Percentiles rank a stretch among this genome's conserved stretches.
phyloP scores from a whole-genome alignment of 179 eudicot species.

The Vitellaria paradoxa region DNA sequence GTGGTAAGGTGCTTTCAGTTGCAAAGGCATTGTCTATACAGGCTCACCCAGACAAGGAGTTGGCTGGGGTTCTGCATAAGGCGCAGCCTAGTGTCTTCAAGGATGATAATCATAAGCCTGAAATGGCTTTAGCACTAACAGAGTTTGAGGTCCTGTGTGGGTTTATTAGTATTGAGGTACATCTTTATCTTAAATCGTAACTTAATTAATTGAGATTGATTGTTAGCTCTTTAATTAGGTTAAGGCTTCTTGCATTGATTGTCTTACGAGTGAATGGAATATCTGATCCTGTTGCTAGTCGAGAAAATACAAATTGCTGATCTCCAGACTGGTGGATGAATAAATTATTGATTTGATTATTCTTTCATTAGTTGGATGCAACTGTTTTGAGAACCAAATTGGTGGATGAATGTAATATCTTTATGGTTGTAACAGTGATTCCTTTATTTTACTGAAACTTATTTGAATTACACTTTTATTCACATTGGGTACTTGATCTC shows the following conservation, averaged over 20 bases:
- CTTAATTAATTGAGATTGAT: background rate
- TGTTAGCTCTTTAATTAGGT: background rate
- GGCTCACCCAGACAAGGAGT: conserved; percentile 85
- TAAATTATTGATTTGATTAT: too few relatives aligned
- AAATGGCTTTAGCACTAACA: conserved; percentile 90
- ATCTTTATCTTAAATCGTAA: background rate
- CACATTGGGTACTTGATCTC: background rate
- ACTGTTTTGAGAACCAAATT: background rate
- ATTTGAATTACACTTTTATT: background rate
- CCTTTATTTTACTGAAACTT: background rate
- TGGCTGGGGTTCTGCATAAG: conserved; percentile 62
- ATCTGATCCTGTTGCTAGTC: background rate
- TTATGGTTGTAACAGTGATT: background rate
- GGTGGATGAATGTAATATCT: conserved; percentile 2
- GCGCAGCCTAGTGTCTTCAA: conserved; percentile 62
- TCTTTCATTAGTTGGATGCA: background rate
- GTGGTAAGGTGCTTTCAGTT: conserved; percentile 71
- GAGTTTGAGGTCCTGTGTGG: conserved; percentile 91
- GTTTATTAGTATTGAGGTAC: conserved; percentile 67
- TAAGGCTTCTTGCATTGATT: too few relatives aligned
- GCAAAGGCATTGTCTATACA: conserved; percentile 90
- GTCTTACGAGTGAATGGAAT: background rate
- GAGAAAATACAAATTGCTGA: background rate
- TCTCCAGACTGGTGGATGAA: background rate
- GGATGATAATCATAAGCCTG: conserved; percentile 92